phyloP scores from a whole-genome alignment of 768 basidiomycete species.

The Rhodotorula diobovata region DNA sequence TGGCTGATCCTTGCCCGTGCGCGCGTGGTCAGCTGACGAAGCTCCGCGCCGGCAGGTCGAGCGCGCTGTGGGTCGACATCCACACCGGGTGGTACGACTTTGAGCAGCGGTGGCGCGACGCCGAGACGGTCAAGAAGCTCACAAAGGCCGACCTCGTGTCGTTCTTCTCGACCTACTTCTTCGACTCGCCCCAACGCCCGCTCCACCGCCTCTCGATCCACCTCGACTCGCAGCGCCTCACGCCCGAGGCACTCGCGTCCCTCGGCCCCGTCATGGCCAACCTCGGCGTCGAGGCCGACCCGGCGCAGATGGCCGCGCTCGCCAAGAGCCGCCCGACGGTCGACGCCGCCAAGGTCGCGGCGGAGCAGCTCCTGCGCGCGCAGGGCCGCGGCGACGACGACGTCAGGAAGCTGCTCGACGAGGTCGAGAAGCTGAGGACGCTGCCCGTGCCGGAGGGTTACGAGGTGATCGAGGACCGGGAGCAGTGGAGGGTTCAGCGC shows the following conservation, averaged over 20 bases:
- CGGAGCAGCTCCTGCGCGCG: conserved; percentile 51
- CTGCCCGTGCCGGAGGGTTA: conserved; percentile 49
- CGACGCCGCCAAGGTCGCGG: conserved; percentile 62
- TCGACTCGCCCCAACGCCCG: conserved; percentile 63
- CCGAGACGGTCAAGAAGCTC: conserved; percentile 59
- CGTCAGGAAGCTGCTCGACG: conserved; percentile 53
- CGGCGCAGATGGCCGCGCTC: conserved; percentile 55
- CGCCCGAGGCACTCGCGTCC: conserved; percentile 60
- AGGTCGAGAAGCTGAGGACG: conserved; percentile 59
- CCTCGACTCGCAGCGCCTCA: conserved; percentile 57
- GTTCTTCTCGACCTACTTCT: conserved; percentile 65
- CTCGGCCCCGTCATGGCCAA: conserved; percentile 56
- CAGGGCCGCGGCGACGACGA: conserved; percentile 49
- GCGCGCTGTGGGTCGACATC: conserved; percentile 66
- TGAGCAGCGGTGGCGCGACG: conserved; percentile 74
- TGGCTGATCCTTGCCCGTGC: not conserved
- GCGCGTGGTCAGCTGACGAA: not conserved
- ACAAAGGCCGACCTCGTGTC: conserved; percentile 69
- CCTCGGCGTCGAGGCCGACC: conserved; percentile 55
- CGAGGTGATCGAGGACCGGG: conserved; percentile 19
- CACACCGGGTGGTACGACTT: conserved; percentile 81
- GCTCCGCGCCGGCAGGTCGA: conserved; percentile 40
- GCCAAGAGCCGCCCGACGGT: conserved; percentile 58
- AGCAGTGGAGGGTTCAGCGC: conserved; percentile 12
- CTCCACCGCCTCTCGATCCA: conserved; percentile 73